These are phyloP conservation scores for Pseudotulostoma volvatum DNA, from an alignment of 495 filamentous ascomycete species.

Conservation along the genomic window DNA sequence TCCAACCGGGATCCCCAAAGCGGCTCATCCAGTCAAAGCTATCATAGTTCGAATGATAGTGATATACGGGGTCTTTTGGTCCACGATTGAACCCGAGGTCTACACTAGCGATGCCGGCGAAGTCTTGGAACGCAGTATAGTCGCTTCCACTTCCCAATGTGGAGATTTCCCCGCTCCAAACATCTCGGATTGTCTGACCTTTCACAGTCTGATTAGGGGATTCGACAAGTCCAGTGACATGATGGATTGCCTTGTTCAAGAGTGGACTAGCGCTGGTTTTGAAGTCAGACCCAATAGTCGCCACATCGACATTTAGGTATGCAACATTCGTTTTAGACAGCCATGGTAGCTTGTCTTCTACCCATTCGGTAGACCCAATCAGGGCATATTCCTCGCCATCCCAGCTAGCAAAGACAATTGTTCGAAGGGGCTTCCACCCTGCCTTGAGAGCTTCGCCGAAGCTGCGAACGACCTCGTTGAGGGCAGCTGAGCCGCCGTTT, in stretches of 20 bases:
- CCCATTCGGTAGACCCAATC: conserved; percentile 60
- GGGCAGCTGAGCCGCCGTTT: conserved; percentile 73
- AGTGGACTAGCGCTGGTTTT: conserved; percentile 45
- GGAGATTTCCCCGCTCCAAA: conserved; percentile 41
- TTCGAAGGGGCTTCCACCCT: conserved; percentile 83
- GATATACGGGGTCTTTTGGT: conserved; percentile 41
- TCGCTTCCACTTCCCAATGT: conserved; percentile 59
- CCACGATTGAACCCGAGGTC: conserved; percentile 40
- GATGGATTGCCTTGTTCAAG: conserved; percentile 57
- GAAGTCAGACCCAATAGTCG: conserved; percentile 34
- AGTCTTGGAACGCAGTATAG: conserved; percentile 61
- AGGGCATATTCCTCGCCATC: conserved; percentile 62
- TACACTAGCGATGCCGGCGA: conserved; percentile 48
- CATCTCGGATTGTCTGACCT: conserved; percentile 50
- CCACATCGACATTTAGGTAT: conserved; percentile 59
- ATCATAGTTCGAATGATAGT: conserved; percentile 69
- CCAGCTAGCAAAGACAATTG: conserved; percentile 59
- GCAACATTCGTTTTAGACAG: conserved; percentile 55
- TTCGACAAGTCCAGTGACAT: conserved; percentile 49
- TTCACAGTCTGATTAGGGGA: conserved; percentile 59
- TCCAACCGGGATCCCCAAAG: conserved; percentile 45
- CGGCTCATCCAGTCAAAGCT: conserved; percentile 60
- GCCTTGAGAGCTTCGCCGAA: conserved; percentile 55
- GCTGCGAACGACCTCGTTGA: conserved; percentile 74
- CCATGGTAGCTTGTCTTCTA: conserved; percentile 76